A percentile compares a stretch with the other conserved stretches of the same genome.
Conservation (phyloP, 768 basidiomycete genomes). For the Pleurotus giganteus region DNA sequence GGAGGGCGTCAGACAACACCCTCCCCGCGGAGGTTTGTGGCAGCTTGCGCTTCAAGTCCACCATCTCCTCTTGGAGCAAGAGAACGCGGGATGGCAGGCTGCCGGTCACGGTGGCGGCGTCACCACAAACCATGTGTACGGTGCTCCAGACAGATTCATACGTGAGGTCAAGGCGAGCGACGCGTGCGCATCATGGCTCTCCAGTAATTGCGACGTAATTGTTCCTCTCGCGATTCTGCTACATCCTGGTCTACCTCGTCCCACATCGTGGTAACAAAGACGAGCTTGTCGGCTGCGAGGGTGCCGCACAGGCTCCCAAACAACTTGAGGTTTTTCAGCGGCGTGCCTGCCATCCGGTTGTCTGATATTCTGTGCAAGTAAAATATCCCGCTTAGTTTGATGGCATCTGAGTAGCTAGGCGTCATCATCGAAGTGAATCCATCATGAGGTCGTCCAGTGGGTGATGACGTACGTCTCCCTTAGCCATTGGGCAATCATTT, state of each 20-base stretch:
- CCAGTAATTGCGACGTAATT: slow-evolving; percentile 21
- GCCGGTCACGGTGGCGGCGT: too few relatives aligned
- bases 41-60: neutral
- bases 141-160: neutral
- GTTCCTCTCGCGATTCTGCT: slow-evolving; percentile 17
- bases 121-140: neutral
- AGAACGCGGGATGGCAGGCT: neutral
- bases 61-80: slow-evolving; percentile 11
- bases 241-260: slow-evolving; percentile 15
- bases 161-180: neutral
- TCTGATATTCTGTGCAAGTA: slow-evolving; percentile 34
- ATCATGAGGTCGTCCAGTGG: neutral
- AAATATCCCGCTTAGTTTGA: slow-evolving; percentile 25
- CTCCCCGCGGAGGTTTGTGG: neutral
- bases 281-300: slow-evolving; percentile 23
- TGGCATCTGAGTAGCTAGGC: neutral
- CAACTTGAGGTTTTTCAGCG: slow-evolving; percentile 24
- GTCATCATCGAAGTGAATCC: neutral
- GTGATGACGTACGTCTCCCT: slow-evolving; percentile 15
- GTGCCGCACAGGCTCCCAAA: slow-evolving; percentile 34
- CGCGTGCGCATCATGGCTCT: slow-evolving; percentile 11
- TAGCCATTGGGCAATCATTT: slow-evolving; percentile 23
- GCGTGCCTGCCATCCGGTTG: slow-evolving; percentile 26
- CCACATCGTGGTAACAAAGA: slow-evolving; percentile 39
- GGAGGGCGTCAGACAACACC: too few relatives aligned